Conservation (phyloP, 495 filamentous ascomycete species). For the Trichoderma erinaceum region DNA sequence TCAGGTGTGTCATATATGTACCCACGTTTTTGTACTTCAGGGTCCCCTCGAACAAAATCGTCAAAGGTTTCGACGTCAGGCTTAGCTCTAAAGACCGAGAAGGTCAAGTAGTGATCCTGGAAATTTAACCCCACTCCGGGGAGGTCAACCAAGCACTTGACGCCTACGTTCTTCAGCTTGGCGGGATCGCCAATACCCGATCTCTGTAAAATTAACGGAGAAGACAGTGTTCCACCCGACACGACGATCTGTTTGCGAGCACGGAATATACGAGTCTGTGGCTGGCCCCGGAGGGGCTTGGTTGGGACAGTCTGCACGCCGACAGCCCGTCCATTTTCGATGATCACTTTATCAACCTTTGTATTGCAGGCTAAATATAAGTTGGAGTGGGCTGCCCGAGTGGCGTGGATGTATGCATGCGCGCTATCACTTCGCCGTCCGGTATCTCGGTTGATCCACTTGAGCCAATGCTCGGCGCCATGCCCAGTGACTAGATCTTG, state of each 20-base stretch:
- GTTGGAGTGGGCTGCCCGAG: conserved; percentile 58
- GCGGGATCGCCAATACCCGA: conserved; percentile 66
- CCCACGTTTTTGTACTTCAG: conserved; percentile 57
- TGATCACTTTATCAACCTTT: conserved; percentile 75
- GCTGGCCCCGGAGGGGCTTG: conserved; percentile 37
- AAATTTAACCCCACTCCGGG: conserved; percentile 78
- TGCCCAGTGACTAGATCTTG: conserved; percentile 62
- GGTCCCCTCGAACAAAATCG: conserved; percentile 71
- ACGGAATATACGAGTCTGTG: conserved; percentile 51
- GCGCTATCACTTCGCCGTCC: conserved; percentile 67
- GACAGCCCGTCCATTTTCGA: conserved; percentile 62
- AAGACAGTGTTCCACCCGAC: conserved; percentile 73
- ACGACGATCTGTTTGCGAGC: conserved; percentile 76
- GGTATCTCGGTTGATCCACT: conserved; percentile 67
- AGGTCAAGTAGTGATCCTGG: conserved; percentile 81
- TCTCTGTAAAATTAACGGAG: conserved; percentile 71
- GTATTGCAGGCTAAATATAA: conserved; percentile 72
- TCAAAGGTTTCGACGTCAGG: conserved; percentile 74
- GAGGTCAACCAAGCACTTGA: conserved; percentile 68
- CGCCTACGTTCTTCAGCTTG: conserved; percentile 63
- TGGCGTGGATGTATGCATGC: conserved; percentile 69
- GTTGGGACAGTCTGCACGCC: conserved; percentile 50
- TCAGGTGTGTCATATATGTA: not conserved
- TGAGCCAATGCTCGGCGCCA: conserved; percentile 54
- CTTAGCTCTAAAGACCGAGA: conserved; percentile 69